Evolutionary conservation across 2,329 filamentous ascomycete species (phyloP), one percentile per base, ranked within the genome.

Genomic region (Graphilbum fragrans): DNA sequence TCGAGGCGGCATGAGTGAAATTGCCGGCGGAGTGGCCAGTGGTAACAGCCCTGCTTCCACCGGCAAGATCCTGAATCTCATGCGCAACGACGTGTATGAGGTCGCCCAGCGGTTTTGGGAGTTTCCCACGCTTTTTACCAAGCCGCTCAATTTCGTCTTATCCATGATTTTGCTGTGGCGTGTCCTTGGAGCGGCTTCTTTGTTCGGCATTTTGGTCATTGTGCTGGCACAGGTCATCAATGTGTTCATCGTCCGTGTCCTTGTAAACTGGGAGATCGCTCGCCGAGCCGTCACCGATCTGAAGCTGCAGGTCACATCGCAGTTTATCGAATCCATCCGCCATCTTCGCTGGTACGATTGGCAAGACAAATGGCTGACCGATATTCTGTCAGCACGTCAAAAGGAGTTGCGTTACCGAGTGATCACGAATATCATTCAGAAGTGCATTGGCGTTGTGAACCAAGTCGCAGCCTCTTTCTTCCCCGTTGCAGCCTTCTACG

Each of bases 61-160:
- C 61, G 87, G 87, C 8, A 94, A 94, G 55, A 92, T 94, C 39
- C 72, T 94, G 46, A 94, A 94, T 52, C 61, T 94, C 2, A 83
- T 94, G 67, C 79, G 86, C 38, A 78, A 73, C 44, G 85, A 92
- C 55, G 84, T 82, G 0, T 92, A 90, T 53, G 82, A 88, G 55
- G 76, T 90, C 32, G 74, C 85, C 3, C 85, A 90, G 53, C 66
- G 83, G 35, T 92, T 94, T 52, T 94, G 87, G 87, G 87, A 94
- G 45, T 83, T 92, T 40, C 72, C 82, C 2, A 67, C 68, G n/a
- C 64, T 94, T 2, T 64, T 93, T 33, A 80, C 80, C 3, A 84
- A 82, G 46, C 87, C 87, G 0, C 59, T 92, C 16, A 82, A 82
- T 45, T 70, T 90, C n/a, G 53, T 86, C 2, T 65, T 94, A 4